phyloP scores from a whole-genome alignment of 805 yeast species.

The Candida patagonica region DNA sequence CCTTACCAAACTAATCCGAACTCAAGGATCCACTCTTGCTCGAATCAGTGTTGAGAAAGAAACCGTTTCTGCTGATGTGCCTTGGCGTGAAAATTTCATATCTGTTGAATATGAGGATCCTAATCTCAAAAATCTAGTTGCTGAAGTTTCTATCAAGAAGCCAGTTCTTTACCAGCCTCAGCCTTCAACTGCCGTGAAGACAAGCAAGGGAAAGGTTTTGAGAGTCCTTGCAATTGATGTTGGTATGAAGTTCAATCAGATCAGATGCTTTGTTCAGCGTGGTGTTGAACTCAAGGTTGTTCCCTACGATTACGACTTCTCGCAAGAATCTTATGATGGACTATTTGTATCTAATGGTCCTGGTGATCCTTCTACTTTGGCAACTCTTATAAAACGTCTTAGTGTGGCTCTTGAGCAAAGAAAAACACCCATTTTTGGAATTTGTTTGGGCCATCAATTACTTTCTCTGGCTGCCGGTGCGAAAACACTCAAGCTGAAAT shows the following conservation, averaged over 20 bases:
- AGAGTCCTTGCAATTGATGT: conserved; percentile 89
- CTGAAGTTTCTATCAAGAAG: conserved; percentile 70
- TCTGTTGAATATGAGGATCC: conserved; percentile 92
- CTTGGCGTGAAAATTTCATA: conserved; percentile 58
- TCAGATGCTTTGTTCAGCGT: conserved; percentile 90
- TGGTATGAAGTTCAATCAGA: conserved; percentile 97
- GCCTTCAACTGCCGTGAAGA: conserved; percentile 38
- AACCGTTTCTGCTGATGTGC: conserved; percentile 29
- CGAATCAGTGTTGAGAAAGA: conserved; percentile 50
- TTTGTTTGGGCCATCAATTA: conserved; percentile 96
- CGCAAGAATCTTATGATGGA: conserved; percentile 82
- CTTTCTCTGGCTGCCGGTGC: conserved; percentile 95
- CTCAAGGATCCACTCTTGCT: conserved; percentile 87
- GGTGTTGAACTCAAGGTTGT: conserved; percentile 95
- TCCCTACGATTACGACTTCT: conserved; percentile 88
- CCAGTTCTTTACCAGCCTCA: conserved; percentile 74
- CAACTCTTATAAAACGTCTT: conserved; percentile 55
- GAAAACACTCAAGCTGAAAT: conserved; percentile 79
- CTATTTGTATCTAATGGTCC: conserved; percentile 97
- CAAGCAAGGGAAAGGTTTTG: conserved; percentile 66
- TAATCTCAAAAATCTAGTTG: conserved; percentile 82
- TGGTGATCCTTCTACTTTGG: conserved; percentile 92
- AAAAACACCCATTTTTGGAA: conserved; percentile 90
- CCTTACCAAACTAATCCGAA: conserved; percentile 86
- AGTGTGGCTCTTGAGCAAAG: conserved; percentile 48